Conservation (phyloP, 2,329 filamentous ascomycete species). For the Calonectria ilicicola region DNA sequence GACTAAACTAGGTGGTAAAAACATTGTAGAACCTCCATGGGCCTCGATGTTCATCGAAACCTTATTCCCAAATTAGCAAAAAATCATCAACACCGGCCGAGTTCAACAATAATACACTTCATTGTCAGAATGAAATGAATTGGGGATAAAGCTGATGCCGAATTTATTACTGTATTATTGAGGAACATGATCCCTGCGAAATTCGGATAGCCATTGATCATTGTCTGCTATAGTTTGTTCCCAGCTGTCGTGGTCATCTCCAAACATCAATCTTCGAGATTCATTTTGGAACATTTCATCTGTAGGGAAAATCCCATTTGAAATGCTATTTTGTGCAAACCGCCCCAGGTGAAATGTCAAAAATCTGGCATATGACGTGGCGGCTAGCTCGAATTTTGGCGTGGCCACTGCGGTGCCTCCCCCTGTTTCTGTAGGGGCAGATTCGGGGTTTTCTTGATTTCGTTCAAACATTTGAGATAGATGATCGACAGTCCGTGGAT, state of each 20-base stretch:
- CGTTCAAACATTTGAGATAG: conserved; percentile 12
- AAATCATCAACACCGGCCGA: no score
- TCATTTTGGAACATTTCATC: conserved; percentile 24
- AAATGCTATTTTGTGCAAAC: conserved; percentile 10
- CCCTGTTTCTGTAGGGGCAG: neutral
- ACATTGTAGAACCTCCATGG: no score
- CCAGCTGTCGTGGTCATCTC: neutral
- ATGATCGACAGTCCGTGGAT: conserved; percentile 20
- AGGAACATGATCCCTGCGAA: conserved; percentile 1
- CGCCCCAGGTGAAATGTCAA: conserved; percentile 16
- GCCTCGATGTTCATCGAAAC: neutral
- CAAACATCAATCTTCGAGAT: conserved; percentile 11
- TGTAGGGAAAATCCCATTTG: conserved; percentile 1
- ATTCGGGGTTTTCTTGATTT: neutral
- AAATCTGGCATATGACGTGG: neutral
- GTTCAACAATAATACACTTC: neutral
- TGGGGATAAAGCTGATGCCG: neutral
- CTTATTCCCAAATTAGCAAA: no score
- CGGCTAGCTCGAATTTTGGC: neutral
- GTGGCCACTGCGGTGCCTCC: no score
- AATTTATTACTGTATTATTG: neutral
- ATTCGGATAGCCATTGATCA: conserved; percentile 16
- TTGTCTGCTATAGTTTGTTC: conserved; percentile 23
- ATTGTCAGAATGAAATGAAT: neutral
- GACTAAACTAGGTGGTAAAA: neutral